Evolutionary conservation across 2,329 filamentous ascomycete species (phyloP), one percentile per base, ranked within the genome.

Genomic region (Plectosphaerella cucumerina): DNA sequence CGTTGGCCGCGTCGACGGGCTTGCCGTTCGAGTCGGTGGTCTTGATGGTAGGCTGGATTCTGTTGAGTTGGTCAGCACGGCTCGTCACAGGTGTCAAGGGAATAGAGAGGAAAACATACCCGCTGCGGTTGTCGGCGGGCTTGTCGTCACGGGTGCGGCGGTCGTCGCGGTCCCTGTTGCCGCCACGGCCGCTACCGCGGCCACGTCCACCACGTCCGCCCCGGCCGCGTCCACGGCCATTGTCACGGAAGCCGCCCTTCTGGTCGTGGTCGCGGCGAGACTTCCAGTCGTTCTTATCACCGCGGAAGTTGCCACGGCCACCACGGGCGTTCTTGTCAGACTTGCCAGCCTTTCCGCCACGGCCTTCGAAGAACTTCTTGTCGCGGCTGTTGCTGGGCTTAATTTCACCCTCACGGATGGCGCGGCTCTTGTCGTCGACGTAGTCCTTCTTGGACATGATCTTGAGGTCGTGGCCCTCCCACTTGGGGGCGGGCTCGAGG

Each of bases 361-460:
- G 69, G 51, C 77, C 77, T 62, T 81, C 77, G 54, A 69, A 81
- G 62, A 81, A 81, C 54, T 66, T 68, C 57, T 70, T 70, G 45
- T 63, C 61, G 15, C 63, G 63, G 55, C 61, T 65, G 45, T 65
- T 66, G 60, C 74, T 82, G 54, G 86, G 82, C 65, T 84, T 74
- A 45, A 90, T 74, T 62, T 83, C 84, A 53, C 89, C 89, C 42
- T 84, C 78, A 59, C 82, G 77, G 61, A 93, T 92, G 35, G 88
- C 81, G 50, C 84, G 73, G 51, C 77, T 78, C 76, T 93, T 93
- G 68, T 86, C 82, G n/a, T 86, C 79, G 58, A 88, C 86, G 70
- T 99, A 99, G 17, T 84, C 87, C 62, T 83, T 82, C 85, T 99
- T 99, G 70, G 84, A 85, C 84, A 90, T 92, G 73, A 94, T 86